Evolutionary conservation across 257 asterid genomes (phyloP).

Genomic region (Cruciata laevipes): DNA sequence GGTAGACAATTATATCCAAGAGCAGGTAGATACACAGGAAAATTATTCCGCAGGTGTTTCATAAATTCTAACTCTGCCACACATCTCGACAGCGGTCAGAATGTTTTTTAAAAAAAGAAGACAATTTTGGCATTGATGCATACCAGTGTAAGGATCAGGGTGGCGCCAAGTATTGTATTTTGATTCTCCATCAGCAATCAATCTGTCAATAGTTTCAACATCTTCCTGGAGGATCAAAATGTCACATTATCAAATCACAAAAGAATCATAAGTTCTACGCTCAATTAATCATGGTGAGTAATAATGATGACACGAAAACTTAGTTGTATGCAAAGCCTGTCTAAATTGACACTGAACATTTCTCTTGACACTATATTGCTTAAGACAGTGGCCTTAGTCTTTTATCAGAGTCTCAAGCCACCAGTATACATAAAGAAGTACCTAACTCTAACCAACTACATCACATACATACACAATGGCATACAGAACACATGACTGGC

Average conservation of each 20-base stretch:
- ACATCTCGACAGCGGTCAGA: too few species aligned
- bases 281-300: neutral
- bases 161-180: constrained; percentile 71
- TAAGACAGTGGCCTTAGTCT: neutral
- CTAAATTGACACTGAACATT: neutral
- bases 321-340: neutral
- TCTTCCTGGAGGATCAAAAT: constrained; percentile 52
- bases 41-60: too few species aligned
- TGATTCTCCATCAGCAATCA: constrained; percentile 72
- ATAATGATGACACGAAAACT: neutral
- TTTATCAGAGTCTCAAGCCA: neutral
- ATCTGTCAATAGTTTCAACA: constrained; percentile 69
- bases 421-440: neutral
- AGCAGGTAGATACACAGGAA: too few species aligned
- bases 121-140: constrained; percentile 14
- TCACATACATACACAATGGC: neutral
- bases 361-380: neutral
- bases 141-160: constrained; percentile 95
- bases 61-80: too few species aligned
- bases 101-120: too few species aligned
- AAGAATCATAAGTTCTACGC: neutral
- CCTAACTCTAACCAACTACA: neutral
- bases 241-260: constrained; percentile 5
- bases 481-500: neutral
- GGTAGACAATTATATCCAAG: too few species aligned